These are phyloP conservation scores for Raddia distichophylla DNA, from an alignment of 176 grass and related monocot species.

Conservation along the genomic window DNA sequence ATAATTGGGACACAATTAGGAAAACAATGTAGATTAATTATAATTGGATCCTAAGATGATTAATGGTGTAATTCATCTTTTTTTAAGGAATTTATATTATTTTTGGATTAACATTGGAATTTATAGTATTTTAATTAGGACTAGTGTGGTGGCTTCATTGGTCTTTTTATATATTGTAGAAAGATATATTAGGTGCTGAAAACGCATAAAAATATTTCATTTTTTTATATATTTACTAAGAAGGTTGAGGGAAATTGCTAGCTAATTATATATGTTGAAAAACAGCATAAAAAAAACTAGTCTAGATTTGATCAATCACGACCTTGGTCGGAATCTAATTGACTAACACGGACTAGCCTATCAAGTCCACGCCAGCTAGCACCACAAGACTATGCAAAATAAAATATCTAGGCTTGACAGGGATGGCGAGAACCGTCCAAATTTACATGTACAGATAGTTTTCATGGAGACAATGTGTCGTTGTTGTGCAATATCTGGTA, in stretches of 20 bases:
- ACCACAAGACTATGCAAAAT: not conserved
- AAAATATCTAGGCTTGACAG: conserved; percentile 11
- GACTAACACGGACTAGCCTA: not conserved
- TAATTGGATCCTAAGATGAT: too few relatives aligned
- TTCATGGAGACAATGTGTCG: conserved; percentile 7
- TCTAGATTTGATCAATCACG: not conserved
- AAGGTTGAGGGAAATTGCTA: not conserved
- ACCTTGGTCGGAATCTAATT: not conserved
- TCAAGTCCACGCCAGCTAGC: not conserved
- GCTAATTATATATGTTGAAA: not conserved
- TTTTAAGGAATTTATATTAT: too few relatives aligned
- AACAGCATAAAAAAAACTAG: not conserved
- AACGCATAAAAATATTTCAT: not conserved
- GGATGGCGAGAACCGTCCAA: not conserved
- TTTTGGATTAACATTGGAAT: too few relatives aligned
- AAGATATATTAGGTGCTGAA: too few relatives aligned
- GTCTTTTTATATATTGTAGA: too few relatives aligned
- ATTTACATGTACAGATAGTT: not conserved
- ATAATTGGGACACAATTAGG: too few relatives aligned
- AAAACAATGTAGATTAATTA: too few relatives aligned
- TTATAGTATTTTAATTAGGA: too few relatives aligned
- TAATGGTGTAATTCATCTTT: too few relatives aligned
- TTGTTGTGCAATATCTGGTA: not conserved
- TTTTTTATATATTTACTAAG: not conserved
- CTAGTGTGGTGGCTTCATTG: too few relatives aligned